These are phyloP conservation scores for Hsuehochloa calcarea DNA, from an alignment of 176 grass and related monocot genomes.

Conservation along the genomic window DNA sequence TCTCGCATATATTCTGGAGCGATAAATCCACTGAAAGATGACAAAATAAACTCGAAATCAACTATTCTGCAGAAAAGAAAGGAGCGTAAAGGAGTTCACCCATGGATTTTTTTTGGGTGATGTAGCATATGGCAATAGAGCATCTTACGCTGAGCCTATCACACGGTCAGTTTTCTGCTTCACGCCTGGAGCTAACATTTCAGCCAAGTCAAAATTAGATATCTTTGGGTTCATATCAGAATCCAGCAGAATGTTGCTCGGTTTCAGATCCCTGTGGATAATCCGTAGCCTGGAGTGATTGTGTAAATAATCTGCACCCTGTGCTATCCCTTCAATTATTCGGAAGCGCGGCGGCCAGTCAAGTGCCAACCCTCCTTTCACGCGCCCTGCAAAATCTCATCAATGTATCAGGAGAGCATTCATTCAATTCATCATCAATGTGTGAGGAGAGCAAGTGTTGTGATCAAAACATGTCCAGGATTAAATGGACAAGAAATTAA, in stretches of 20 bases:
- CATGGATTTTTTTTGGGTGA: not conserved
- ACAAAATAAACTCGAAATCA: not conserved
- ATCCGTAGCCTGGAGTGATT: not conserved
- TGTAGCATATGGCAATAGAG: not conserved
- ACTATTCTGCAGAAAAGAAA: not conserved
- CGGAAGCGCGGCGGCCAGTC: not conserved
- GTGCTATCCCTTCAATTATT: conserved; percentile 30
- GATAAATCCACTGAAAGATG: not conserved
- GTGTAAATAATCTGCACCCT: conserved; percentile 10
- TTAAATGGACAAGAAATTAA: not conserved
- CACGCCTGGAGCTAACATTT: not conserved
- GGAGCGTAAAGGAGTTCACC: not conserved
- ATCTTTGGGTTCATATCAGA: conserved; percentile 26
- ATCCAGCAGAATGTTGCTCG: conserved; percentile 13
- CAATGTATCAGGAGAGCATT: no score
- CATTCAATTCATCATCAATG: no score
- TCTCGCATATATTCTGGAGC: not conserved
- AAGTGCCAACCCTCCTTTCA: not conserved
- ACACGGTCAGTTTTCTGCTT: not conserved
- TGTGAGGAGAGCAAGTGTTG: no score
- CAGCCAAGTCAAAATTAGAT: conserved; percentile 6
- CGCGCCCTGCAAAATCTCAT: not conserved
- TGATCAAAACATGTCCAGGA: not conserved
- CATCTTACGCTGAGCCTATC: not conserved
- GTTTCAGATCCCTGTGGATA: conserved; percentile 23